Percentiles rank a stretch among this genome's conserved stretches.
Evolutionary conservation across 257 asterid species (phyloP).

Genomic region (Rehmannia glutinosa): DNA sequence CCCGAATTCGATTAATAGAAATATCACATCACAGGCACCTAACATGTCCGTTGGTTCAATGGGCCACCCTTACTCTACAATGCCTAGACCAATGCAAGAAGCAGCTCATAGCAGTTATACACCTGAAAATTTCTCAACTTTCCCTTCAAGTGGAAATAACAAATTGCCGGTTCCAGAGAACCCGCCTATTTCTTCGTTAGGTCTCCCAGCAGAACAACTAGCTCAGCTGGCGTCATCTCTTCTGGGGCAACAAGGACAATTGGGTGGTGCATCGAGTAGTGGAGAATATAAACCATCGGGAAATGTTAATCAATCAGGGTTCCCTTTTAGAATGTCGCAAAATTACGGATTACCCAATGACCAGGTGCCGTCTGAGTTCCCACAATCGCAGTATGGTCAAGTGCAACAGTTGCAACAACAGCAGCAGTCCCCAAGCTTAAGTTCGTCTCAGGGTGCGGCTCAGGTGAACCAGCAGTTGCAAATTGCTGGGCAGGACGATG

Average conservation of each 20-base stretch:
- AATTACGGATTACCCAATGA: constrained; percentile 37
- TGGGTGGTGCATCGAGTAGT: constrained; percentile 20
- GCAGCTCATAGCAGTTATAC: constrained; percentile 28
- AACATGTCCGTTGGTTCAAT: constrained; percentile 19
- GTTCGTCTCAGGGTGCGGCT: constrained; percentile 26
- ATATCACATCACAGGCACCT: constrained; percentile 25
- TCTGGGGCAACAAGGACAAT: constrained; percentile 69
- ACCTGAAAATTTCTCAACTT: constrained; percentile 14
- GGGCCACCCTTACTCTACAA: constrained; percentile 21
- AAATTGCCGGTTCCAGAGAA: constrained; percentile 38
- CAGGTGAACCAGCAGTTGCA: constrained; percentile 39
- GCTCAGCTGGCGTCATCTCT: constrained; percentile 70
- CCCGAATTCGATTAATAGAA: constrained; percentile 21
- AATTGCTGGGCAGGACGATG: constrained; percentile 46
- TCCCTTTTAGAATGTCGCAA: constrained; percentile 35
- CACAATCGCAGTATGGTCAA: constrained; percentile 47
- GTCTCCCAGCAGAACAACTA: constrained; percentile 63
- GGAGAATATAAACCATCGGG: constrained; percentile 47
- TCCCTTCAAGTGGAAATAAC: constrained; percentile 30
- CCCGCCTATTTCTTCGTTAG: constrained; percentile 31
- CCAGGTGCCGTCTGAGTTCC: constrained; percentile 37
- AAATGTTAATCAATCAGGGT: constrained; percentile 32
- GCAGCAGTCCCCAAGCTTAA: constrained; percentile 32
- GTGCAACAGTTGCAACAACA: constrained; percentile 42
- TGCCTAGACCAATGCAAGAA: constrained; percentile 32